Percentiles rank a stretch among this genome's conserved stretches.
Evolutionary conservation across 495 filamentous ascomycete species (phyloP).

Genomic region (Aspergillus haitiensis): DNA sequence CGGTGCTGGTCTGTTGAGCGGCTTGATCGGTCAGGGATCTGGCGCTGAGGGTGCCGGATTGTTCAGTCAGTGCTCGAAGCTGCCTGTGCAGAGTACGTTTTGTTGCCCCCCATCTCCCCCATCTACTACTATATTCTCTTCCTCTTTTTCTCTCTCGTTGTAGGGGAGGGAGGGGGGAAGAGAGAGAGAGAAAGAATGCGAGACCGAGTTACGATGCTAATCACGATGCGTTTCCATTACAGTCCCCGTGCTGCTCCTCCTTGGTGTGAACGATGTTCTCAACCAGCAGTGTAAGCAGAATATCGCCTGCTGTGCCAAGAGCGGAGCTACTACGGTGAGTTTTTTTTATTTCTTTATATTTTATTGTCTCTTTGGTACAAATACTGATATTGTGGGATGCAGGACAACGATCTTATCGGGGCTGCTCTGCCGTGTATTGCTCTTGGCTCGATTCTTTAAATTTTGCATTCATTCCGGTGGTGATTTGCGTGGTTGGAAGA

Average conservation of each 20-base stretch:
- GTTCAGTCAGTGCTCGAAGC: constrained; percentile 44
- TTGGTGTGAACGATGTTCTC: constrained; percentile 46
- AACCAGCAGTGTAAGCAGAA: constrained; percentile 56
- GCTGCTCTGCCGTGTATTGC: constrained; percentile 52
- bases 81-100: constrained; percentile 33
- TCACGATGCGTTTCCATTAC: constrained; percentile 18
- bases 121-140: neutral
- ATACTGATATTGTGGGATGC: constrained; percentile 8
- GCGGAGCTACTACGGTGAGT: constrained; percentile 41
- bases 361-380: neutral
- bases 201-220: too few relatives aligned
- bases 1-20: constrained; percentile 33
- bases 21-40: constrained; percentile 37
- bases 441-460: constrained; percentile 46
- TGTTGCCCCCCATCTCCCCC: neutral
- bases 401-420: constrained; percentile 43
- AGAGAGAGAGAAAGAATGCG: too few relatives aligned
- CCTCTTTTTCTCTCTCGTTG: too few relatives aligned
- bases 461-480: neutral
- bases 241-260: constrained; percentile 33
- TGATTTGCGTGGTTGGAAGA: neutral
- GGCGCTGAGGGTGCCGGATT: constrained; percentile 38
- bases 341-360: neutral
- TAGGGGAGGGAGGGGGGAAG: too few relatives aligned
- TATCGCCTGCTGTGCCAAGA: constrained; percentile 53